phyloP scores from a whole-genome alignment of 2,329 filamentous ascomycete species.

The Cladophialophora carrionii region DNA sequence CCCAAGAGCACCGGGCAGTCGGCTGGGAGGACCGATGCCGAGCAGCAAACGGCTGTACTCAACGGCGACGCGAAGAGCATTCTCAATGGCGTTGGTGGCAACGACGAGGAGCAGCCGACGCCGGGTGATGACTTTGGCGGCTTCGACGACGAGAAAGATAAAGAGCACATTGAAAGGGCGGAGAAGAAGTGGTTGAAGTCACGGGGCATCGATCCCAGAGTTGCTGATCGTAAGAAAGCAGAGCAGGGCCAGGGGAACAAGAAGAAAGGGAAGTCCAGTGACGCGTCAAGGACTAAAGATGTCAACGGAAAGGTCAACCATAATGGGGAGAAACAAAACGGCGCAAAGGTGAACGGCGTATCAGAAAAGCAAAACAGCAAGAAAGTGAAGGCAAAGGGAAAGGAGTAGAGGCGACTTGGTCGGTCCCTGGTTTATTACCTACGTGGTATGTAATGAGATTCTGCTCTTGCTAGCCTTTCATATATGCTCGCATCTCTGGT shows the following conservation, averaged over 20 bases:
- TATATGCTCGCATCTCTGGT: neutral
- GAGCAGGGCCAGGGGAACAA: constrained; percentile 1
- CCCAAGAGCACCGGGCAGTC: constrained; percentile 46
- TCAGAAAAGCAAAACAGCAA: neutral
- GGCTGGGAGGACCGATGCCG: constrained; percentile 39
- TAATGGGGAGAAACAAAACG: neutral
- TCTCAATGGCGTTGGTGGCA: constrained; percentile 21
- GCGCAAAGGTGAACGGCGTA: neutral
- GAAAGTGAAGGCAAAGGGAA: constrained; percentile 3
- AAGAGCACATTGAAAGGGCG: constrained; percentile 71
- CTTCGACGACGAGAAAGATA: constrained; percentile 75
- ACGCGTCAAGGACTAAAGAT: neutral
- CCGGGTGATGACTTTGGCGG: constrained; percentile 66
- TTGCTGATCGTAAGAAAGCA: constrained; percentile 43
- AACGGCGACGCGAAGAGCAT: constrained; percentile 40
- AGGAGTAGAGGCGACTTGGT: neutral
- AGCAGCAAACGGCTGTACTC: constrained; percentile 35
- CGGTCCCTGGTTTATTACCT: neutral
- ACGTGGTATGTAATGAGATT: neutral
- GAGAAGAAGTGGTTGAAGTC: constrained; percentile 73
- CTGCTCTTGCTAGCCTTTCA: neutral
- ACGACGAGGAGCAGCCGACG: constrained; percentile 40
- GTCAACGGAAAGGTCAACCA: neutral
- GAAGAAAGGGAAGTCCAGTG: constrained; percentile 3
- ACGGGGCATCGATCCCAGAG: constrained; percentile 73